These are phyloP conservation scores for Collybiopsis luxurians DNA, from an alignment of 768 basidiomycete species.

Conservation along the genomic window DNA sequence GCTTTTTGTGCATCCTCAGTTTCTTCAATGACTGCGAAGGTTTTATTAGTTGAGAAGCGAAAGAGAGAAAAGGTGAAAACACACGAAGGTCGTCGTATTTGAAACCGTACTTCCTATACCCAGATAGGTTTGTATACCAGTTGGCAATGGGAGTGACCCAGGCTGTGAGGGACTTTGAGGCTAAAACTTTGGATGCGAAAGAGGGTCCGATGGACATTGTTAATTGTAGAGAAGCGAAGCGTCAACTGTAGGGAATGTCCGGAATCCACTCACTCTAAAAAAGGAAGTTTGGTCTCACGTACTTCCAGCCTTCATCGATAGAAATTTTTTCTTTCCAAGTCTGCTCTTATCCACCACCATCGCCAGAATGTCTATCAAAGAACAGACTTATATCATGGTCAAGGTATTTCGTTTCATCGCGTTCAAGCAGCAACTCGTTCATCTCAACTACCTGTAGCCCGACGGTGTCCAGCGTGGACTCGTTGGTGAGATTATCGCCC, in stretches of 20 bases:
- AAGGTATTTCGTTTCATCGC: constrained; percentile 53
- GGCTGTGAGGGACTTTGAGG: constrained; percentile 62
- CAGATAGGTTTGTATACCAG: constrained; percentile 78
- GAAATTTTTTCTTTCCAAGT: too few relatives aligned
- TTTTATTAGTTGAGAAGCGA: constrained; percentile 2
- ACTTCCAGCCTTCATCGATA: too few relatives aligned
- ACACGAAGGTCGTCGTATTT: constrained; percentile 92
- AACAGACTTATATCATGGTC: constrained; percentile 99
- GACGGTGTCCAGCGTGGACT: constrained; percentile 98
- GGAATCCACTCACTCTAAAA: too few relatives aligned
- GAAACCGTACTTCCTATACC: constrained; percentile 87
- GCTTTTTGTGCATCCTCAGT: constrained; percentile 76
- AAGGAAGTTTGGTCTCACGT: too few relatives aligned
- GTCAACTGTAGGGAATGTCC: not conserved
- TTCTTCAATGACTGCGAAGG: constrained; percentile 68
- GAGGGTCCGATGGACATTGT: constrained; percentile 54
- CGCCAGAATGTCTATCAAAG: constrained; percentile 60
- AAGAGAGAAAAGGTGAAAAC: constrained; percentile 26
- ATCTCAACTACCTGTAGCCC: constrained; percentile 51
- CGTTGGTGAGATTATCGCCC: constrained; percentile 90
- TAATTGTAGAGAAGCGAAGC: too few relatives aligned
- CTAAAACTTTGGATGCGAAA: constrained; percentile 72
- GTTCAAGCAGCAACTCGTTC: not conserved
- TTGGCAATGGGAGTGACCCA: constrained; percentile 76
- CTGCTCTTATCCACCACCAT: constrained; percentile 27